Evolutionary conservation across 2,329 filamentous ascomycete genomes (phyloP), one percentile per base, ranked within the genome.

Genomic region (Aspergillus glaucus): DNA sequence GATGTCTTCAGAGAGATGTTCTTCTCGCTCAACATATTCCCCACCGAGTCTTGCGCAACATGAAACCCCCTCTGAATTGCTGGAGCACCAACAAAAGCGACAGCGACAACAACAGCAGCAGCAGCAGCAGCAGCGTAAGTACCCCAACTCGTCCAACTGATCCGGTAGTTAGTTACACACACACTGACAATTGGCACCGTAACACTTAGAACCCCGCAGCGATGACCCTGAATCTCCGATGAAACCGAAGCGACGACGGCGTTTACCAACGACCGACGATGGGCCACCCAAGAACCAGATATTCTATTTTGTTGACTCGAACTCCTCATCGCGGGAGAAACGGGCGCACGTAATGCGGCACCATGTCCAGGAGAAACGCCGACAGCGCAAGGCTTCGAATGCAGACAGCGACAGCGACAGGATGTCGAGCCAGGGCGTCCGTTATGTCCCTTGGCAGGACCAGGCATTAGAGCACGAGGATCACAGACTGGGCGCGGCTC

Each of bases 341-440:
- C 67, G 69, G 26, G 68, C 69, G 6, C 69, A 72, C 62, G 69
- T 72, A 17, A 72, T 72, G 69, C 67, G 67, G 32, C 67, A 72
- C 47, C 69, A 72, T 58, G 68, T 72, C n/a, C 66, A 71, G 45
- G 61, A 70, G 51, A 72, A 71, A 53, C 59, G 60, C 37, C 66
- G 59, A 49, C 65, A 65, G 47, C 64, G 56, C 42, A 65, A 62
- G 51, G 47, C 57, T 44, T 57, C 61, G 2, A 58, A 59, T 44
- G 48, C 53, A n/a, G 48, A 50, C 19, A 52, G 26, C 28, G 49
- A 55, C 19, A 43, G 44, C 9, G 55, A 57, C 22, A 54, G 48
- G 22, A 56, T 48, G 24, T 32, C 42, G 10, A 19, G 6, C 37
- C 42, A 52, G 45, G 52, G 4, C 32, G 50, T 15, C 48, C 55